These are phyloP conservation scores for Orbilia blumenaviensis DNA, from an alignment of 2,329 filamentous ascomycete genomes.

Conservation along the genomic window DNA sequence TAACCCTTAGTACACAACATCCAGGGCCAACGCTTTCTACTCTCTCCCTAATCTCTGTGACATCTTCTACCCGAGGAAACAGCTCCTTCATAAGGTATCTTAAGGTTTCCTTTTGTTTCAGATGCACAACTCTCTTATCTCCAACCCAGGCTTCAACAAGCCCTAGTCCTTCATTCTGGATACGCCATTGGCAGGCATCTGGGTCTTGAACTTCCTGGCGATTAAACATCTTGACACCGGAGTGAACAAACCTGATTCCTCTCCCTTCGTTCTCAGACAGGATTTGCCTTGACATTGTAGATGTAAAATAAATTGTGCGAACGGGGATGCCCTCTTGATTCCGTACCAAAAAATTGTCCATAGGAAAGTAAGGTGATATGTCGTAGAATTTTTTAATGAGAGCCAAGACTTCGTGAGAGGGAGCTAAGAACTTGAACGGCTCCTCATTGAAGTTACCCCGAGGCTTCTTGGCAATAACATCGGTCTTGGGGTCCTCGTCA, in stretches of 20 bases:
- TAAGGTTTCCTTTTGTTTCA: constrained; percentile 81
- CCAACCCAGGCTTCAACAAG: constrained; percentile 92
- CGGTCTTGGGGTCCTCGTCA: constrained; percentile 56
- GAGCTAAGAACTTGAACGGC: constrained; percentile 87
- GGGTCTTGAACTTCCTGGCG: constrained; percentile 91
- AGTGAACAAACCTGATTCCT: constrained; percentile 94
- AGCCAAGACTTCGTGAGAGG: constrained; percentile 77
- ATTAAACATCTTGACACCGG: constrained; percentile 98
- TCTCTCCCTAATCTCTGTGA: constrained; percentile 84
- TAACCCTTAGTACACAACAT: constrained; percentile 87
- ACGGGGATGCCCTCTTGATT: constrained; percentile 87
- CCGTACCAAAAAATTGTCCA: constrained; percentile 92
- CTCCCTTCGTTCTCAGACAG: constrained; percentile 86
- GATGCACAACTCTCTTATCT: constrained; percentile 75
- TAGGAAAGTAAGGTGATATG: constrained; percentile 82
- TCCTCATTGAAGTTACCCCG: constrained; percentile 75
- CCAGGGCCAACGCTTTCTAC: constrained; percentile 84
- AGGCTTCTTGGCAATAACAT: constrained; percentile 61
- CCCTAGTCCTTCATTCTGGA: constrained; percentile 91
- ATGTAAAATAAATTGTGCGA: constrained; percentile 97
- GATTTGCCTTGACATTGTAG: constrained; percentile 82
- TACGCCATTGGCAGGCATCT: constrained; percentile 90
- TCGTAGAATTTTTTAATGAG: constrained; percentile 85
- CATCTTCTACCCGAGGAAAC: constrained; percentile 86
- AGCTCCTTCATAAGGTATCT: constrained; percentile 88